phyloP scores from a whole-genome alignment of 305 asterid genomes.

The Solanum hybrid region DNA sequence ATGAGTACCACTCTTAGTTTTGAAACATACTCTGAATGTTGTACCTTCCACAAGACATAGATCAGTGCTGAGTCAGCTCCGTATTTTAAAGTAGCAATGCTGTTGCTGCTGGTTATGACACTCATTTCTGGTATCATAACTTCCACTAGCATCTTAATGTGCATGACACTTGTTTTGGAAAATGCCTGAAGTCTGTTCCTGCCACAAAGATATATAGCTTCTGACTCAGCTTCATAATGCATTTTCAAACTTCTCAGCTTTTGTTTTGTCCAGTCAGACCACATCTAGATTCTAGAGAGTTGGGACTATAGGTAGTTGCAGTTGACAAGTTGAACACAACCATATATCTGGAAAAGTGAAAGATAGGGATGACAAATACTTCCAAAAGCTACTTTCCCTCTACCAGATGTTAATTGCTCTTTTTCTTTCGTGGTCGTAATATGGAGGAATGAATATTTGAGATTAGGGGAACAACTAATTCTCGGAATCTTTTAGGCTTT shows the following conservation, averaged over 20 bases:
- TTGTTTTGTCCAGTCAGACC: background rate
- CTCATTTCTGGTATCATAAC: slow-evolving; percentile 1
- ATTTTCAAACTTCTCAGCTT: background rate
- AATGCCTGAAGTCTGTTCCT: background rate
- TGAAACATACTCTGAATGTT: background rate
- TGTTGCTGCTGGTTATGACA: background rate
- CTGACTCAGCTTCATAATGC: background rate
- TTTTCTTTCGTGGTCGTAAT: background rate
- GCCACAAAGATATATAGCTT: background rate
- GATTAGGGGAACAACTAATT: background rate
- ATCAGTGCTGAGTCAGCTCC: background rate
- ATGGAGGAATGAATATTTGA: background rate
- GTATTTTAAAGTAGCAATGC: background rate
- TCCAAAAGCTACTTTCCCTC: background rate
- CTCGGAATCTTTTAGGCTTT: background rate
- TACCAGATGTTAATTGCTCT: background rate
- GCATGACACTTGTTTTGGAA: background rate
- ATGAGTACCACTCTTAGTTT: background rate
- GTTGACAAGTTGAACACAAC: background rate
- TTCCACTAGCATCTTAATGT: background rate
- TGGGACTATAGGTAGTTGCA: background rate
- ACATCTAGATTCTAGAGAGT: background rate
- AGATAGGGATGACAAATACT: background rate
- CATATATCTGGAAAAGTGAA: background rate
- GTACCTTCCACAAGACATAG: background rate